Percentiles rank a stretch among this genome's conserved stretches.
These are phyloP conservation scores for Seiridium cupressi DNA, from an alignment of 2,329 filamentous ascomycete species.

Conservation along the genomic window DNA sequence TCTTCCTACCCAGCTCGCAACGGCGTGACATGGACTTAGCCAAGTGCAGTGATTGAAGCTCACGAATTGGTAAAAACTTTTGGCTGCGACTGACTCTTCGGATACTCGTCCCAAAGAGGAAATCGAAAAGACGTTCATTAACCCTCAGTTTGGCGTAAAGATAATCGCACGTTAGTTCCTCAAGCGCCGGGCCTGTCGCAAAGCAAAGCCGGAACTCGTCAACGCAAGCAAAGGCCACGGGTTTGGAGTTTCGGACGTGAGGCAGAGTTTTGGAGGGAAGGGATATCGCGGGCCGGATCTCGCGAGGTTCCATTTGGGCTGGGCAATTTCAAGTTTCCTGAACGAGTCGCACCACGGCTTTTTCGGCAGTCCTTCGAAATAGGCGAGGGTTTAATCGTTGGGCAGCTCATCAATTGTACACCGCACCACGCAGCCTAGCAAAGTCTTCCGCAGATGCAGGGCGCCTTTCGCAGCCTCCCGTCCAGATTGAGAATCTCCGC, in stretches of 20 bases:
- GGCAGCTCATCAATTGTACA: background rate
- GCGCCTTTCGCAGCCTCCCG: background rate
- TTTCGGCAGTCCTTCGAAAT: background rate
- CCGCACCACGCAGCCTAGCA: background rate
- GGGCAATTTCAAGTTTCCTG: background rate
- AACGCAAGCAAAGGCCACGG: background rate
- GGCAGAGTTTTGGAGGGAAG: background rate
- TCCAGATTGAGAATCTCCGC: background rate
- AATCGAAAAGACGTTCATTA: conserved; percentile 21
- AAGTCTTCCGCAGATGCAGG: background rate
- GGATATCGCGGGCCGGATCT: conserved; percentile 8
- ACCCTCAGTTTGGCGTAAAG: conserved; percentile 32
- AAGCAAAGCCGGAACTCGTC: conserved; percentile 7
- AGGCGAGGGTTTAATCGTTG: background rate
- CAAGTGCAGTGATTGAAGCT: background rate
- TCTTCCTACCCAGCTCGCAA: conserved; percentile 2
- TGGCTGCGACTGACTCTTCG: background rate
- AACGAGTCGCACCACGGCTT: background rate
- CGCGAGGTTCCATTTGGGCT: background rate
- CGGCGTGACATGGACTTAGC: background rate
- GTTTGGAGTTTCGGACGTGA: background rate
- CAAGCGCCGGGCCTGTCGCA: conserved; percentile 33
- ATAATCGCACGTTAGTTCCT: conserved; percentile 45
- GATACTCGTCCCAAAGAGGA: conserved; percentile 8
- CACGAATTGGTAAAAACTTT: background rate